A percentile compares a stretch with the other conserved stretches of the same genome.
Conservation (phyloP, 192 early-diverging fungal species). For the Obelidium mucronatum region DNA sequence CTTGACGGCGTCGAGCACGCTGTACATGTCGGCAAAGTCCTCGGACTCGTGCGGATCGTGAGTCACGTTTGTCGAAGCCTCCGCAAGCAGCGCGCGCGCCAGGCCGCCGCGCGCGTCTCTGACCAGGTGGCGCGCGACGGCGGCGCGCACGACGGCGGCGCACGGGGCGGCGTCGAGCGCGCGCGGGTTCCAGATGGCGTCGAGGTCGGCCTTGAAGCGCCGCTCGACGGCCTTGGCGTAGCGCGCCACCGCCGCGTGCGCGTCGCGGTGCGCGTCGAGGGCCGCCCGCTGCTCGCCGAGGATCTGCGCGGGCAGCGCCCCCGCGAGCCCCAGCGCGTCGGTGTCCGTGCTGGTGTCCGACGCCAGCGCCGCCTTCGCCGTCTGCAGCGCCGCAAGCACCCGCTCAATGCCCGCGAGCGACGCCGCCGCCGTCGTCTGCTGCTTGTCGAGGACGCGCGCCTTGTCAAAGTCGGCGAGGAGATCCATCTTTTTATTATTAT, state of each 20-base stretch:
- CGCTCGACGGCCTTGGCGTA: conserved; percentile 43
- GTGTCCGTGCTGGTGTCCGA: background rate
- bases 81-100: background rate
- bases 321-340: background rate
- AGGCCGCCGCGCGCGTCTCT: conserved; percentile 45
- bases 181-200: conserved; percentile 63
- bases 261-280: conserved; percentile 37
- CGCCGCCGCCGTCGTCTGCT: background rate
- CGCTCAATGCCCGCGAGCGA: background rate
- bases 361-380: background rate
- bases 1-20: conserved; percentile 70
- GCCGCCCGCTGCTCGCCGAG: background rate
- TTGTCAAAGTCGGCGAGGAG: conserved; percentile 31
- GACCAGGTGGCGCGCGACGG: conserved; percentile 81
- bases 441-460: conserved; percentile 2
- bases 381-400: background rate
- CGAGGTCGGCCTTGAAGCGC: conserved; percentile 42
- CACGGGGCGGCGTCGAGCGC: conserved; percentile 82
- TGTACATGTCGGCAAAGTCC: conserved; percentile 87
- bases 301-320: background rate
- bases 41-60: too few species aligned
- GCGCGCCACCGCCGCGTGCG: conserved; percentile 29
- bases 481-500: conserved; percentile 2
- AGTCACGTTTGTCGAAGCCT: background rate
- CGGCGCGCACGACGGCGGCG: conserved; percentile 63